Evolutionary conservation across 2,329 filamentous ascomycete genomes (phyloP), one percentile per base, ranked within the genome.

Genomic region (Plectosphaerella sp.): DNA sequence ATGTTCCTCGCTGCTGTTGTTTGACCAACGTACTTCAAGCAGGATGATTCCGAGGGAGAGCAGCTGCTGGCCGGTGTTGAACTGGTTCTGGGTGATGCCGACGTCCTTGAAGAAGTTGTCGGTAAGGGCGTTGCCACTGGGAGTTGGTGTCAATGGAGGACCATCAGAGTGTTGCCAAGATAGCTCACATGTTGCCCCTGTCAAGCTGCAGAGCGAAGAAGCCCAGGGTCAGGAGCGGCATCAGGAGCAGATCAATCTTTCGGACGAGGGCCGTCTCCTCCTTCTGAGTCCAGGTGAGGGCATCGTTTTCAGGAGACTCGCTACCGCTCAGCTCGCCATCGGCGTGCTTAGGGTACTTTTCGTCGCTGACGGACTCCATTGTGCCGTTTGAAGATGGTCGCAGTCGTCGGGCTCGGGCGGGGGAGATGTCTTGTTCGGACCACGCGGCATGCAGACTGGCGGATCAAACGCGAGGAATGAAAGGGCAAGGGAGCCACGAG

Each of bases 61-160:
- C 53, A 80, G 66, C 53, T 78, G 75, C 22, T 76, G 72, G 4
- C 77, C 78, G 25, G 78, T 63, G 47, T 80, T 80, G 62, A 79
- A 73, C 54, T 80, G 72, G 54, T 79, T 72, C 5, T 77, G 76
- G 2, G 69, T 71, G 54, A 81, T 72, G 14, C 68, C 63, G 18
- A 81, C 69, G 56, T 81, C 78, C 18, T 69, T 59, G 45, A 78
- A 72, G 57, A 82, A 76, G 15, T 47, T 51, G 24, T 55, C 55
- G 12, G 55, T 55, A 35, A 55, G 50, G 7, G 55, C 55, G 16
- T 57, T 57, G 5, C 55, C 55, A 24, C 55, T 57, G 16, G 14
- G 14, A 4, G 6, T 16, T 7, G 3, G 5, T 4, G 36, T 55
- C 46, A 55, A 45, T 12, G 2, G 15, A 39, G 10, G 9, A 36